Evolutionary conservation across 345 rosid species (phyloP).

Genomic region (Alliaria petiolata): DNA sequence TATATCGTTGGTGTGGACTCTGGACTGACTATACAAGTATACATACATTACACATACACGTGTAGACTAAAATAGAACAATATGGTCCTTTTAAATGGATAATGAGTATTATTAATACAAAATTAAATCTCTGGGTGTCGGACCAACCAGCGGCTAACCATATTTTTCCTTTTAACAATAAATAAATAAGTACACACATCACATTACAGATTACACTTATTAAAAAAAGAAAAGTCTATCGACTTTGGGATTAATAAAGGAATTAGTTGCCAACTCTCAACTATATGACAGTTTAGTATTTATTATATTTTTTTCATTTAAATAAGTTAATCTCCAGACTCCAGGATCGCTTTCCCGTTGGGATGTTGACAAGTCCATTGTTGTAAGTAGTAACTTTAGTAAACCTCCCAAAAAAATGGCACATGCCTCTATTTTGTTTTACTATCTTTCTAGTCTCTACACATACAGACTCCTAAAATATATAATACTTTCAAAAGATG

Average conservation of each 20-base stretch:
- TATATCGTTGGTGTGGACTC: not conserved
- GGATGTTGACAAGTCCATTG: not conserved
- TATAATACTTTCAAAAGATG: not conserved
- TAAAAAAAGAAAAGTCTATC: not conserved
- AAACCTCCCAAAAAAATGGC: not conserved
- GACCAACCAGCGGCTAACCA: slow-evolving; percentile 31
- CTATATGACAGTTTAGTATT: slow-evolving; percentile 2
- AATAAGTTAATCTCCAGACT: not conserved
- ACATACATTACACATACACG: not conserved
- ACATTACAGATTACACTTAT: not conserved
- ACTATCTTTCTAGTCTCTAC: not conserved
- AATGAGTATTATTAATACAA: not conserved
- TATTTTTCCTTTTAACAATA: not conserved
- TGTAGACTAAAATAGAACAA: not conserved
- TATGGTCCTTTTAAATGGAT: not conserved
- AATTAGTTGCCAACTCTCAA: slow-evolving; percentile 27
- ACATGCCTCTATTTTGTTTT: not conserved
- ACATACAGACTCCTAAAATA: no score
- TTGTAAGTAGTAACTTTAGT: not conserved
- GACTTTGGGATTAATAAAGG: not conserved
- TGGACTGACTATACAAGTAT: no score
- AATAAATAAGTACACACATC: not conserved
- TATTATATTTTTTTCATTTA: not conserved
- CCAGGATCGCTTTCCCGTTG: slow-evolving; percentile 5
- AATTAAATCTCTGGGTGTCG: slow-evolving; percentile 3